phyloP scores from a whole-genome alignment of 2,329 filamentous ascomycete genomes.

The Gliomastix tumulicola region DNA sequence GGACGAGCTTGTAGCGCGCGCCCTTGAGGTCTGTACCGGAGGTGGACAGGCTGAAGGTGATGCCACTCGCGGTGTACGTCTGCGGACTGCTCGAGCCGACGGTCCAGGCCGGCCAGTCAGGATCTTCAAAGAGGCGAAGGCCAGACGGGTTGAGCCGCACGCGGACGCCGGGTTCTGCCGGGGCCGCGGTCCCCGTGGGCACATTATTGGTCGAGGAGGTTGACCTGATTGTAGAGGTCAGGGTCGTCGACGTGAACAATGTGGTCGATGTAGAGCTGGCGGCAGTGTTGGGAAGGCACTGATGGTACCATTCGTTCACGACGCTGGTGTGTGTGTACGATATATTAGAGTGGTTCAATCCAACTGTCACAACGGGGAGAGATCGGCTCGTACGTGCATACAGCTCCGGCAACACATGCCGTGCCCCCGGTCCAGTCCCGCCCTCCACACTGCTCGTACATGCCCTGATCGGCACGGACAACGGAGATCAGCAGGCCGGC shows the following conservation, averaged over 20 bases:
- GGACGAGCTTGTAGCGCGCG: background rate
- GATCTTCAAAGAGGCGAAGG: background rate
- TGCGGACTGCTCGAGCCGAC: background rate
- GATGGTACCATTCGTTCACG: background rate
- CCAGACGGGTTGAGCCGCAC: background rate
- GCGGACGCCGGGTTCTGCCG: background rate
- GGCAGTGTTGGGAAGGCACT: background rate
- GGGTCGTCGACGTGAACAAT: background rate
- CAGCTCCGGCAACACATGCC: background rate
- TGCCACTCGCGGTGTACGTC: background rate
- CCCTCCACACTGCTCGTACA: background rate
- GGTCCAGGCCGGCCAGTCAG: background rate
- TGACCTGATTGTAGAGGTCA: background rate
- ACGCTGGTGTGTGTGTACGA: background rate
- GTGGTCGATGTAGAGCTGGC: background rate
- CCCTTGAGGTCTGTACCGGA: background rate
- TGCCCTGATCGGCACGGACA: too few relatives aligned
- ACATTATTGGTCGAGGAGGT: background rate
- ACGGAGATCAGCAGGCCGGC: too few relatives aligned
- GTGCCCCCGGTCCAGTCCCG: background rate
- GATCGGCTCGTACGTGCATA: background rate
- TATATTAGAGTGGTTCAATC: background rate
- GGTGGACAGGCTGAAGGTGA: background rate
- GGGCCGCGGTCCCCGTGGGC: background rate
- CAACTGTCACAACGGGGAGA: background rate